Evolutionary conservation across 2,329 filamentous ascomycete species (phyloP).

Genomic region (Dactylellina leptospora): DNA sequence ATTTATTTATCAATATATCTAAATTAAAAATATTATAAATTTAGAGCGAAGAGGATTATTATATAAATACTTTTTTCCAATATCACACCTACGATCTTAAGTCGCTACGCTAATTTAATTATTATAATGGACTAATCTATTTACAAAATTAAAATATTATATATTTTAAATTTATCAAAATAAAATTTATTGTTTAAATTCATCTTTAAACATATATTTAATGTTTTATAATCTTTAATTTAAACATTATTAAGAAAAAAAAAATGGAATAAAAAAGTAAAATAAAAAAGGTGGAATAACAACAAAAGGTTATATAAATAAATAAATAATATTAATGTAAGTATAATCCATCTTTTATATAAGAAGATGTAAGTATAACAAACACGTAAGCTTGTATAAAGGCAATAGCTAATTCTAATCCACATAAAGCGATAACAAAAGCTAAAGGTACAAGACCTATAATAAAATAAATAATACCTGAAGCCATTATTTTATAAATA

Average conservation of each 20-base stretch:
- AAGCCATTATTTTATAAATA: conserved; percentile 46
- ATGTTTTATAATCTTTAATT: conserved; percentile 25
- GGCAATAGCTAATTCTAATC: conserved; percentile 39
- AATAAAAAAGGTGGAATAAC: conserved; percentile 21
- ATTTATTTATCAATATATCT: too few species aligned
- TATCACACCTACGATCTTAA: too few species aligned
- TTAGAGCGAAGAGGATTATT: too few species aligned
- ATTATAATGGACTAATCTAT: too few species aligned
- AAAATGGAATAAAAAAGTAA: conserved; percentile 8
- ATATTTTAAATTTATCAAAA: too few species aligned
- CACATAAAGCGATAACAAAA: conserved; percentile 43
- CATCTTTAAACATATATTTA: too few species aligned
- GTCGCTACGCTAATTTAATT: too few species aligned
- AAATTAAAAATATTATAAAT: too few species aligned
- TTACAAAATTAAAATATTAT: too few species aligned
- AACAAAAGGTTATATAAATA: conserved; percentile 20
- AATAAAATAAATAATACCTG: conserved; percentile 40
- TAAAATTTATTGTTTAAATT: too few species aligned
- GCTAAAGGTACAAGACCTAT: conserved; percentile 24
- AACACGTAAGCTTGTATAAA: conserved; percentile 41
- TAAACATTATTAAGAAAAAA: conserved; percentile 17
- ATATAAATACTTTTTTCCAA: too few species aligned
- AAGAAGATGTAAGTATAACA: conserved; percentile 40
- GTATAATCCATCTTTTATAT: conserved; percentile 41
- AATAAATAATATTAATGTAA: conserved; percentile 34